Evolutionary conservation across 1,284 basidiomycete genomes (phyloP), one percentile per base, ranked within the genome.

Genomic region (Irpex rosettiformis): DNA sequence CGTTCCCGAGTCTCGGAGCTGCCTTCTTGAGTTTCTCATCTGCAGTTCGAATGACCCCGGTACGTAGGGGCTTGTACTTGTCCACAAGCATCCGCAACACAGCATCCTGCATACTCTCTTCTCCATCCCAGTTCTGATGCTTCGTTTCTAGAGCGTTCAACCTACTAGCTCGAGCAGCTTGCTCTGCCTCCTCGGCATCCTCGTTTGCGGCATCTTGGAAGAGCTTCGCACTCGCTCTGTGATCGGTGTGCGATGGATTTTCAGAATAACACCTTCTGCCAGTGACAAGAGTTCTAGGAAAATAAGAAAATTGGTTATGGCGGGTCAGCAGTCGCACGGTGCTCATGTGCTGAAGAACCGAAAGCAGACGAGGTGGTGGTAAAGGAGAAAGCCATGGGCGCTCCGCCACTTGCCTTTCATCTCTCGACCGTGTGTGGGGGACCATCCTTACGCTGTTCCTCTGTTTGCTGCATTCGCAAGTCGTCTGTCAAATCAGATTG

Each of bases 21-120:
- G 77, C 74, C 45, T 77, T 72, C 69, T 83, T 86, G 61, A 93
- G 73, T 71, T 89, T 91, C 70, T 92, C 80, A 58, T 94, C 91
- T 7, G 91, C 88, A 2, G 84, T 79, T 61, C 79, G 75, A 30
- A 91, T 79, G n/a, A 74, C 68, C 5, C 84, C 85, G 10, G 77
- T 82, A 11, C 89, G 80, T 28, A 91, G 73, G 3, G 91, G 90
- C 72, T 90, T 92, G 75, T 93, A 86, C 66, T 91, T 91, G 75
- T 94, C 91, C 43, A 93, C 80, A 3, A 94, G 81, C 92, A 94
- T 94, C 24, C 91, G 82, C 21, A 94, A 77, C 0, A 93, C 89
- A 0, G 88, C 81, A 73, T 93, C 89, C 58, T 84, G 76, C 2
- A 84, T 77, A 1, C 79, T 77, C 71, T 93, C 91, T 13, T 93